A percentile compares a stretch with the other conserved stretches of the same genome.
These are phyloP conservation scores for Lophiotrema nucula DNA, from an alignment of 495 filamentous ascomycete species.

Conservation along the genomic window DNA sequence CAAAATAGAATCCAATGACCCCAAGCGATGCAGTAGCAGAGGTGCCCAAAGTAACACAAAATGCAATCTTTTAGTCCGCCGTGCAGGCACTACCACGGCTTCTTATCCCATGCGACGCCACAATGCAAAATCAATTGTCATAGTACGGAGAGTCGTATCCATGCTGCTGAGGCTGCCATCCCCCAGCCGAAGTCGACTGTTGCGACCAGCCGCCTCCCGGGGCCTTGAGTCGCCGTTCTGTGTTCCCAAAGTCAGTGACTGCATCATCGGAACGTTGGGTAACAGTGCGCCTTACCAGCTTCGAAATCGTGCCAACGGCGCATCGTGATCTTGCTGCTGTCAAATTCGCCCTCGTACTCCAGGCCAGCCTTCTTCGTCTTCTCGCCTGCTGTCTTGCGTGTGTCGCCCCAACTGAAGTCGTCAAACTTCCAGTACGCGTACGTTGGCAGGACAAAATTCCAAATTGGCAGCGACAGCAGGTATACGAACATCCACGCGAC, in stretches of 20 bases:
- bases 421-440: constrained; percentile 99
- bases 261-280: constrained; percentile 11
- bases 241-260: constrained; percentile 7
- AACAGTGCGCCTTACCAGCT: constrained; percentile 55
- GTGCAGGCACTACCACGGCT: no score
- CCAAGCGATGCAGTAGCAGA: constrained; percentile 14
- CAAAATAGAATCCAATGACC: neutral
- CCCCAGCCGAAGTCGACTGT: constrained; percentile 37
- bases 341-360: constrained; percentile 92
- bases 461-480: constrained; percentile 86
- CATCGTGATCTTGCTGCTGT: constrained; percentile 98
- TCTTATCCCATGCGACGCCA: constrained; percentile 24
- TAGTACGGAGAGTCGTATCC: constrained; percentile 29
- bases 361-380: constrained; percentile 78
- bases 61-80: constrained; percentile 26
- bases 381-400: constrained; percentile 90
- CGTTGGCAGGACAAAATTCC: constrained; percentile 93
- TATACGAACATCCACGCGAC: constrained; percentile 98
- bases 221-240: constrained; percentile 45
- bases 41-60: constrained; percentile 15
- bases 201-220: constrained; percentile 42
- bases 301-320: constrained; percentile 98
- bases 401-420: constrained; percentile 99
- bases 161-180: constrained; percentile 33
- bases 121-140: constrained; percentile 33